These are phyloP conservation scores for Racocetra persica DNA, from an alignment of 371 early-diverging fungal genomes.

Conservation along the genomic window DNA sequence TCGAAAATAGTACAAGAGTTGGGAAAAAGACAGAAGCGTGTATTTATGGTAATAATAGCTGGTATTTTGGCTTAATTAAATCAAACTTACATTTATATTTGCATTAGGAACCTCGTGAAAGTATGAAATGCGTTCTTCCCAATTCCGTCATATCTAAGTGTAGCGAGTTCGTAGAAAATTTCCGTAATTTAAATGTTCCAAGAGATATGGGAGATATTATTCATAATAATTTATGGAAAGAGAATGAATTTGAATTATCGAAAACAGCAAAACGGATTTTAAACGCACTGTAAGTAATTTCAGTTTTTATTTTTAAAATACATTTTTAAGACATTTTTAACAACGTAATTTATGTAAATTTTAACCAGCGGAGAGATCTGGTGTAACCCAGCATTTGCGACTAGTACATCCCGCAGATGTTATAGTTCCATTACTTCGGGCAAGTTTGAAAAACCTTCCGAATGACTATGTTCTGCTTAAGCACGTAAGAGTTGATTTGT, in stretches of 20 bases:
- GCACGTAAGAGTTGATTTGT: not conserved
- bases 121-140: not conserved
- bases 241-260: not conserved
- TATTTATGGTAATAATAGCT: not conserved
- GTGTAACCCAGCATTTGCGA: constrained; percentile 18
- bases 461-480: not conserved
- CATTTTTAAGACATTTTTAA: constrained; percentile 4
- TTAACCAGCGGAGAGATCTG: not conserved
- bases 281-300: not conserved
- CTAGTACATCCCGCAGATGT: not conserved
- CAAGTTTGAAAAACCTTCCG: not conserved
- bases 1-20: too few relatives aligned
- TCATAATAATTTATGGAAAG: constrained; percentile 9
- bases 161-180: not conserved
- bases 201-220: not conserved
- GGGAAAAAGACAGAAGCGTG: not conserved
- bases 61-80: not conserved
- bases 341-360: not conserved
- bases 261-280: not conserved
- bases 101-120: constrained; percentile 14
- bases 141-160: not conserved
- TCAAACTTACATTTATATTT: not conserved
- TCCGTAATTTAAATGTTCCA: not conserved
- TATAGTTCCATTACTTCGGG: constrained; percentile 1
- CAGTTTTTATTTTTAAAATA: not conserved